A percentile compares a stretch with the other conserved stretches of the same genome.
Evolutionary conservation across 768 basidiomycete genomes (phyloP).

Genomic region (Tylopilus plumbeoviolaceoides): DNA sequence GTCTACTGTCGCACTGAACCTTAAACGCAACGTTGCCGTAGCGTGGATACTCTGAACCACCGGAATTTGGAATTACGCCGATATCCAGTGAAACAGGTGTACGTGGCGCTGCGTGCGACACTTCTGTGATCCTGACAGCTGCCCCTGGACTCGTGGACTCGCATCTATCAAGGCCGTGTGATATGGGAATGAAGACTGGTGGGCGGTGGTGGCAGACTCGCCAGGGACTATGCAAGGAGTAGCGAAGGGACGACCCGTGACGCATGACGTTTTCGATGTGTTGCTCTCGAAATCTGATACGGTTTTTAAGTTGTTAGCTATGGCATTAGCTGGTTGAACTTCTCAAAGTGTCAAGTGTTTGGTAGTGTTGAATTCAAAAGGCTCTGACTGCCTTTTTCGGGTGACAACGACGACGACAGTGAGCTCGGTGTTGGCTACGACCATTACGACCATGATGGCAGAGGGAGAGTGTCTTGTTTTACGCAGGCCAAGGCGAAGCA

Average conservation of each 20-base stretch:
- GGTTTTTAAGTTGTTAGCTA: neutral
- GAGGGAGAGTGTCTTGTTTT: conserved; percentile 35
- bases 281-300: neutral
- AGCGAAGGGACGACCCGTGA: neutral
- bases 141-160: too few relatives aligned
- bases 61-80: neutral
- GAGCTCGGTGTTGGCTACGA: neutral
- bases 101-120: too few relatives aligned
- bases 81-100: neutral
- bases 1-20: neutral
- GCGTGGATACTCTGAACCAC: neutral
- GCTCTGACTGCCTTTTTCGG: conserved; percentile 4
- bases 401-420: neutral
- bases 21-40: neutral
- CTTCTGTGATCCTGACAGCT: neutral
- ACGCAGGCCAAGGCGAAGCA: conserved; percentile 65
- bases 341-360: too few relatives aligned
- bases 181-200: too few relatives aligned
- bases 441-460: too few relatives aligned
- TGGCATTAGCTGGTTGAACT: too few relatives aligned
- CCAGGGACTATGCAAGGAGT: neutral
- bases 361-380: conserved; percentile 16
- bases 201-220: neutral
- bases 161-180: too few relatives aligned
- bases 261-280: neutral